Evolutionary conservation across 2,329 filamentous ascomycete species (phyloP).

Genomic region (Pseudonectria foliicola): DNA sequence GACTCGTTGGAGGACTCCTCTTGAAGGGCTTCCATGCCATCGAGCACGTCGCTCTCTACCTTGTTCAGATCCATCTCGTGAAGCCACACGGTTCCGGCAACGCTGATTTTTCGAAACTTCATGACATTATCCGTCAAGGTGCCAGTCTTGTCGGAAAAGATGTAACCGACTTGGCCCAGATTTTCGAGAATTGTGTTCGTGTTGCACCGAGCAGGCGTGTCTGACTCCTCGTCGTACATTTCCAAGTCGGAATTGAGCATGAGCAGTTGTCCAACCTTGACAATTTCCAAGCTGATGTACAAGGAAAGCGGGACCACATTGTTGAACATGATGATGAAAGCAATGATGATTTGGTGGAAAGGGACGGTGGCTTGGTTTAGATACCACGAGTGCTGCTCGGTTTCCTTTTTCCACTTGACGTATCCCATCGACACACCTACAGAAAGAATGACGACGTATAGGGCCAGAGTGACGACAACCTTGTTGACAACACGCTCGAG

Average conservation of each 20-base stretch:
- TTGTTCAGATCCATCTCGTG: constrained; percentile 65
- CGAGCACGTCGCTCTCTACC: constrained; percentile 19
- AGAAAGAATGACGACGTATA: constrained; percentile 72
- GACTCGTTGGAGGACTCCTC: constrained; percentile 18
- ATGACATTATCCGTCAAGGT: constrained; percentile 93
- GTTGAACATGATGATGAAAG: constrained; percentile 94
- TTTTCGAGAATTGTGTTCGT: constrained; percentile 96
- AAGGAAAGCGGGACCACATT: constrained; percentile 88
- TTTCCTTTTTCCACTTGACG: constrained; percentile 61
- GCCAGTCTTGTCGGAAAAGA: constrained; percentile 93
- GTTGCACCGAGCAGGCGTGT: constrained; percentile 82
- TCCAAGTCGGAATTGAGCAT: constrained; percentile 74
- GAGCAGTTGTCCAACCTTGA: constrained; percentile 73
- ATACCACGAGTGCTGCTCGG: constrained; percentile 70
- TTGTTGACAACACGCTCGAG: constrained; percentile 71
- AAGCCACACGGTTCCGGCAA: constrained; percentile 83
- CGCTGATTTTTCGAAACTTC: constrained; percentile 88
- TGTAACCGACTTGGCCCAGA: constrained; percentile 79
- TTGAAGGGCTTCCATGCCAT: constrained; percentile 11
- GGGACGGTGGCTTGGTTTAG: constrained; percentile 62
- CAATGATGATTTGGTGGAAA: constrained; percentile 76
- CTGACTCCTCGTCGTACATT: constrained; percentile 80
- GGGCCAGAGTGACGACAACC: constrained; percentile 73
- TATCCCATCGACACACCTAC: constrained; percentile 80
- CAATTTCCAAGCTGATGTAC: constrained; percentile 83